A percentile compares a stretch with the other conserved stretches of the same genome.
phyloP scores from a whole-genome alignment of 768 basidiomycete genomes.

The Crassisporium funariophilum region DNA sequence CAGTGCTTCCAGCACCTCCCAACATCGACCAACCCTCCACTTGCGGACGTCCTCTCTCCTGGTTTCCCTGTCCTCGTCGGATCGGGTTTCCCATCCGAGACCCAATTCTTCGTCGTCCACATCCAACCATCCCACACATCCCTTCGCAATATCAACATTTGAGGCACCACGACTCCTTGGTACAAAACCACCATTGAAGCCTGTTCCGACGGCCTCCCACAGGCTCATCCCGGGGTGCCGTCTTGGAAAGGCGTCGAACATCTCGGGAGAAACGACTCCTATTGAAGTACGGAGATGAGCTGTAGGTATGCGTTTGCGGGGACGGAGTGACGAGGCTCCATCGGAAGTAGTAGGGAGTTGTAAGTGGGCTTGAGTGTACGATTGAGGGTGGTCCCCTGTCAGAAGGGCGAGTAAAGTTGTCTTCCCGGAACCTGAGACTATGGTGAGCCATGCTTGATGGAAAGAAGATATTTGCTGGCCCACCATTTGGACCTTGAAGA shows the following conservation, averaged over 20 bases:
- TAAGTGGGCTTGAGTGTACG: slow-evolving; percentile 68
- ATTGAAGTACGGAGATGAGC: slow-evolving; percentile 64
- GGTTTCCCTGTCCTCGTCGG: slow-evolving; percentile 12
- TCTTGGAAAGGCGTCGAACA: slow-evolving; percentile 88
- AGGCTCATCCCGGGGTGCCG: slow-evolving; percentile 62
- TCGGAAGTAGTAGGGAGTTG: slow-evolving; percentile 30
- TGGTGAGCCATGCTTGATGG: background rate
- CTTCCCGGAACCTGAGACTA: slow-evolving; percentile 81
- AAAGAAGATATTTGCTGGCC: slow-evolving; percentile 6
- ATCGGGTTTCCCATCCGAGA: slow-evolving; percentile 14
- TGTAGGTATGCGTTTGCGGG: slow-evolving; percentile 69
- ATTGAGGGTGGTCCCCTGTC: slow-evolving; percentile 95
- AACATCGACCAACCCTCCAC: slow-evolving; percentile 41
- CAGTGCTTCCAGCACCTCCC: slow-evolving; percentile 64
- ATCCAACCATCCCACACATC: slow-evolving; percentile 51
- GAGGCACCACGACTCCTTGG: slow-evolving; percentile 29
- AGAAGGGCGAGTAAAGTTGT: slow-evolving; percentile 89
- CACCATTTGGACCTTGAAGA: slow-evolving; percentile 87
- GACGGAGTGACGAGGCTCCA: slow-evolving; percentile 49
- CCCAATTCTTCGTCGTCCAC: slow-evolving; percentile 30
- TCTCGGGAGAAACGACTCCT: slow-evolving; percentile 86
- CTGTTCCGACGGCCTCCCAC: slow-evolving; percentile 82
- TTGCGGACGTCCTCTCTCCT: slow-evolving; percentile 25
- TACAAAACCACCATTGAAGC: slow-evolving; percentile 86
- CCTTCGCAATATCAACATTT: too few species aligned